These are phyloP conservation scores for Inonotus obliquus DNA, from an alignment of 1,284 basidiomycete species.

Conservation along the genomic window DNA sequence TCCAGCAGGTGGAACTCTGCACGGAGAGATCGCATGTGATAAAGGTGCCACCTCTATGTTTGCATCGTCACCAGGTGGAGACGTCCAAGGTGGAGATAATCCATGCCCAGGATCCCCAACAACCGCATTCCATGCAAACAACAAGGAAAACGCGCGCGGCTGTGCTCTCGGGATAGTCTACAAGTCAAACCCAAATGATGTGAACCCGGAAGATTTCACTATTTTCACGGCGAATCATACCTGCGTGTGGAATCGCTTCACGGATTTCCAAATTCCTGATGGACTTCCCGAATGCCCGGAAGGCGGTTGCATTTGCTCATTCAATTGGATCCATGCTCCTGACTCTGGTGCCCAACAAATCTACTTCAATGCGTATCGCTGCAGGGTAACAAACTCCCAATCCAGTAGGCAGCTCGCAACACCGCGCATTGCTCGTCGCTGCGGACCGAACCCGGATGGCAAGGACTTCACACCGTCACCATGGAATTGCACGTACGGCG, in stretches of 20 bases:
- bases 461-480: constrained; percentile 39
- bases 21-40: constrained; percentile 51
- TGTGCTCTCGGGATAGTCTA: constrained; percentile 71
- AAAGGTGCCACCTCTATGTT: constrained; percentile 53
- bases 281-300: constrained; percentile 64
- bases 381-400: constrained; percentile 54
- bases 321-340: constrained; percentile 65
- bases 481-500: constrained; percentile 63
- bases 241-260: constrained; percentile 65
- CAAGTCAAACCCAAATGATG: constrained; percentile 46
- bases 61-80: constrained; percentile 44
- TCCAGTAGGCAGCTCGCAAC: constrained; percentile 48
- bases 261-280: constrained; percentile 58
- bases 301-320: constrained; percentile 64
- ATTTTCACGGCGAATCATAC: constrained; percentile 73
- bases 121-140: constrained; percentile 48
- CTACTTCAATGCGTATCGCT: constrained; percentile 76
- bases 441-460: constrained; percentile 45
- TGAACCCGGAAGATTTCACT: constrained; percentile 62
- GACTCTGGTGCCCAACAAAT: constrained; percentile 45
- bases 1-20: constrained; percentile 46
- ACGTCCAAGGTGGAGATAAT: constrained; percentile 42
- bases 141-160: constrained; percentile 51
- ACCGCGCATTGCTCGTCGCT: constrained; percentile 50
- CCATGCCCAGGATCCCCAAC: constrained; percentile 44